Evolutionary conservation across 78 protist species (phyloP), one percentile per base, ranked within the genome.

Genomic region (Dictyostelium capitatum): DNA sequence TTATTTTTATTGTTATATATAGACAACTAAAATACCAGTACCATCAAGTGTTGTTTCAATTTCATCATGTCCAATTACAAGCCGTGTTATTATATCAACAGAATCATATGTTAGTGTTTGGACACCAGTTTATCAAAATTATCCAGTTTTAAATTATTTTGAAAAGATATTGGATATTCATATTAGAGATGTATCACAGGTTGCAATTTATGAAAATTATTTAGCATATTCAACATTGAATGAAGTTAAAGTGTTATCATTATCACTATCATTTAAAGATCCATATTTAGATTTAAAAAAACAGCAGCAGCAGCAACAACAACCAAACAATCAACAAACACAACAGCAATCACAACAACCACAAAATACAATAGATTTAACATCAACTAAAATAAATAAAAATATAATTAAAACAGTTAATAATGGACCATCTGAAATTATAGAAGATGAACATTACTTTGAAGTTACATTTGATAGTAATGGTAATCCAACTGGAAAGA

Each of bases 371-470:
- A 2, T 37, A 37, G 43, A 37, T 37, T 37, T 37, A 37, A 3
- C 43, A 37, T 37, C 43, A 37, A 3, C 43, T 3, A 37, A 1
- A 37, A 3, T 2, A 37, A 37, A 37, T 37, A 37, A 37, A 37
- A 59, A 23, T 59, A 25, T 30, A 30, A 28, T 30, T 30, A 65
- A 65, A 75, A 12, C 64, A 48, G 81, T 75, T 17, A 50, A 75
- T n/a, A 87, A 75, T 87, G 92, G 92, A 77, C 92, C 92, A 50
- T 87, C 92, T 7, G 84, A 87, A n/a, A 87, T 87, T 77, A 53
- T 87, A 6, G 92, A 87, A 41, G 92, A 87, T 87, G 92, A 87
- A 77, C 82, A 87, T 62, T 87, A 87, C 32, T 87, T 87, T 77
- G 92, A 87, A 64, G 83, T 87, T 4, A 77, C 53, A 30, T 87